phyloP scores from a whole-genome alignment of 2,329 filamentous ascomycete genomes.

The Paecilomyces sp. region DNA sequence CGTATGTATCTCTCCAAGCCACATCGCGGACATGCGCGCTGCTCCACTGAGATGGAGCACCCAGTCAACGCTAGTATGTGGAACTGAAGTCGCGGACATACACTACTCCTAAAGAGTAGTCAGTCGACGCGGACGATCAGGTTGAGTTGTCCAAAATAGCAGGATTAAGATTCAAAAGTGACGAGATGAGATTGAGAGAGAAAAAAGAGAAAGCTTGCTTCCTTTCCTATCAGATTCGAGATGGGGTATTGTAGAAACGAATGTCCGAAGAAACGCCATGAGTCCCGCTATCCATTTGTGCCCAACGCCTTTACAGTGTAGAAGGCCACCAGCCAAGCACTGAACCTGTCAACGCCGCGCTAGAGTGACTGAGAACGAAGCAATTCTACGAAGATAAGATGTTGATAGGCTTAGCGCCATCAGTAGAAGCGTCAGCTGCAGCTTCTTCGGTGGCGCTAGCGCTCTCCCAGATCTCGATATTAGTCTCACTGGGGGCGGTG shows the following conservation, averaged over 20 bases:
- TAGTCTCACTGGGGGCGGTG: constrained; percentile 46
- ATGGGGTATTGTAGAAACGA: not conserved
- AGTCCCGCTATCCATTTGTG: not conserved
- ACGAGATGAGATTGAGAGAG: not conserved
- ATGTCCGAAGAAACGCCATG: not conserved
- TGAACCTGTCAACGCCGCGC: not conserved
- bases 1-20: not conserved
- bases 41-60: not conserved
- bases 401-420: not conserved
- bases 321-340: not conserved
- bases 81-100: not conserved
- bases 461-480: constrained; percentile 64
- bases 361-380: not conserved
- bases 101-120: not conserved
- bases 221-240: not conserved
- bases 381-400: not conserved
- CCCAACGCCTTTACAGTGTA: not conserved
- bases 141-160: not conserved
- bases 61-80: not conserved
- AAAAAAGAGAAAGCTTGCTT: not conserved
- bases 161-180: not conserved
- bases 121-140: not conserved
- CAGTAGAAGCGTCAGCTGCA: constrained; percentile 1
- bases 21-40: not conserved
- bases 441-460: constrained; percentile 54